Evolutionary conservation across 495 filamentous ascomycete species (phyloP).

Genomic region (Penicillium lividum): DNA sequence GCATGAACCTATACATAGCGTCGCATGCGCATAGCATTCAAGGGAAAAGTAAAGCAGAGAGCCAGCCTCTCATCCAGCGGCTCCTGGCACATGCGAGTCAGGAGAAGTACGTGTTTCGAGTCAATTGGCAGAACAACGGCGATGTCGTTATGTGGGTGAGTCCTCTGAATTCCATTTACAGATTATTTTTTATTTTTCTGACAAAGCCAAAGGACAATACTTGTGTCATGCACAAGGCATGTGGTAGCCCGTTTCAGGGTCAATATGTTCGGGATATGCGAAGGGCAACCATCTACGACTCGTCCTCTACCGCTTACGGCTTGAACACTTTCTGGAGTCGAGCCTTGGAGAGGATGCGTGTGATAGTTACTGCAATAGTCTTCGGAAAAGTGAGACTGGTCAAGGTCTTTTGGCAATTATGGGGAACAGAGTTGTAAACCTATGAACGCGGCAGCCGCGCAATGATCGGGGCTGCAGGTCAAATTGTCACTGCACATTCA

Average conservation of each 20-base stretch:
- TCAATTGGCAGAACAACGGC: constrained; percentile 48
- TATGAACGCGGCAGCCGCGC: too few relatives aligned
- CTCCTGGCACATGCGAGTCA: constrained; percentile 51
- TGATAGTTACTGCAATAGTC: too few relatives aligned
- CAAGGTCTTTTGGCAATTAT: too few relatives aligned
- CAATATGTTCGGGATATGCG: constrained; percentile 54
- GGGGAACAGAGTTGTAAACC: too few relatives aligned
- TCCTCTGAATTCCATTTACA: too few relatives aligned
- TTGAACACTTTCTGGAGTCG: too few relatives aligned
- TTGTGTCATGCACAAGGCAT: constrained; percentile 54
- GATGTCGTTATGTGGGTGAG: constrained; percentile 63
- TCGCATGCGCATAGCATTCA: constrained; percentile 60
- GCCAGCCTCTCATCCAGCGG: constrained; percentile 38
- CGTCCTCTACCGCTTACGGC: constrained; percentile 34
- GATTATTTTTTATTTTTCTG: too few relatives aligned
- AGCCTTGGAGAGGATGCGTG: too few relatives aligned
- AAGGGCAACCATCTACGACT: constrained; percentile 55
- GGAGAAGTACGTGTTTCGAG: constrained; percentile 46
- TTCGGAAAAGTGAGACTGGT: too few relatives aligned
- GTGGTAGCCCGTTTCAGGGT: constrained; percentile 49
- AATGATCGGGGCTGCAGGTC: too few relatives aligned
- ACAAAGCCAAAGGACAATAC: too few relatives aligned
- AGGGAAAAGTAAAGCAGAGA: constrained; percentile 35
- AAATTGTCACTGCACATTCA: too few relatives aligned
- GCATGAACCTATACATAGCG: constrained; percentile 57